Evolutionary conservation across 2,329 filamentous ascomycete species (phyloP), one percentile per base, ranked within the genome.

Genomic region (Anisogramma anomala): DNA sequence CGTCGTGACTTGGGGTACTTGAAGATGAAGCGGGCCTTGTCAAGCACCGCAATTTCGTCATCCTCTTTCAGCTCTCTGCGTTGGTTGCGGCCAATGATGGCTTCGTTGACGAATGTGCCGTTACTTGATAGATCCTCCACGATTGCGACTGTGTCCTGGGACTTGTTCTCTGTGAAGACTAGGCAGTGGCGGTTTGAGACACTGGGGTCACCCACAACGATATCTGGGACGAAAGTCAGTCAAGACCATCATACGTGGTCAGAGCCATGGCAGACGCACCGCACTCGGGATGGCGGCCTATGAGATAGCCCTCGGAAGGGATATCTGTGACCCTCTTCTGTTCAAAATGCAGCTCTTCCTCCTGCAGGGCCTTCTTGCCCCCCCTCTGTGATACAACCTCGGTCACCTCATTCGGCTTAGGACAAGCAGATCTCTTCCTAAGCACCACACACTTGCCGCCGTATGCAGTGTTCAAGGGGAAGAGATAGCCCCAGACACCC

Each of bases 101-200:
- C 82, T 53, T 95, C 87, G 55, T 96, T 96, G 52, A 98, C 82
- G 57, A 88, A 98, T 0, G 93, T 98, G 37, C 91, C 91, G 57
- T 98, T 98, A 56, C 80, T 91, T 6, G 91, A 98, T 15, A 96
- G 65, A 59, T 98, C 91, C 58, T 98, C 88, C 4, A 98, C 62
- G 10, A 96, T 74, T 7, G 86, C 89, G 31, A 77, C 71, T 50
- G 68, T 56, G 28, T 64, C 60, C 17, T 61, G 55, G 26, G 54
- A 53, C 46, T 62, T 60, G 43, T 66, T 55, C 42, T 58, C 55
- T 4, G 55, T 51, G 41, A 61, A 62, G 36, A 67, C 50, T 26
- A 58, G 46, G 52, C 80, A 85, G 59, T 88, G 84, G 3, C 88
- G 75, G 56, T 96, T 96, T 14, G 88, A 95, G 32, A 95, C 79